These are phyloP conservation scores for Lasiodiplodia gonubiensis DNA, from an alignment of 2,329 filamentous ascomycete genomes.

Conservation along the genomic window DNA sequence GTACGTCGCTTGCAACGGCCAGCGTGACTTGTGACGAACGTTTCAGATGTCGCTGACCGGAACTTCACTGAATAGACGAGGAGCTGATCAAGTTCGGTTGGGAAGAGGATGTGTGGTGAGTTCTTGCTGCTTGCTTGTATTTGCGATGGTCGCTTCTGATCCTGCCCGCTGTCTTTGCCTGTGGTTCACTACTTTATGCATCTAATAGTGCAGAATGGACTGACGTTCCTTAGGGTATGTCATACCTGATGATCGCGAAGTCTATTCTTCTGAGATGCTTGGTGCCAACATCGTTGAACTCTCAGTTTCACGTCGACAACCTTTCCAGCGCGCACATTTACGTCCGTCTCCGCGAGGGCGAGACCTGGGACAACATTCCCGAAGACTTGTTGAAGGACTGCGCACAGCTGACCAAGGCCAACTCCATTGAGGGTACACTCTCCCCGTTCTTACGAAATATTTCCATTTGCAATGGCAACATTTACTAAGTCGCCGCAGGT, in stretches of 20 bases:
- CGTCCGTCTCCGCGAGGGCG: slow-evolving; percentile 77
- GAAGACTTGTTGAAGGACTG: slow-evolving; percentile 79
- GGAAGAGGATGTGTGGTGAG: slow-evolving; percentile 93
- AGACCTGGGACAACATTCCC: slow-evolving; percentile 84
- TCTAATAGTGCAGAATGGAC: neutral
- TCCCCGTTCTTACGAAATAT: neutral
- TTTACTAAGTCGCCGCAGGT: slow-evolving; percentile 57
- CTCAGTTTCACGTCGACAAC: slow-evolving; percentile 94
- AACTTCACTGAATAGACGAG: slow-evolving; percentile 70
- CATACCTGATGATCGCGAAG: neutral
- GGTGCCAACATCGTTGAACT: neutral
- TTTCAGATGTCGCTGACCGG: neutral
- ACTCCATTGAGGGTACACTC: slow-evolving; percentile 85
- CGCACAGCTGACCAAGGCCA: slow-evolving; percentile 97
- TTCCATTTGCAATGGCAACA: slow-evolving; percentile 26
- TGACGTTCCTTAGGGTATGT: slow-evolving; percentile 1
- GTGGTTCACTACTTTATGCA: neutral
- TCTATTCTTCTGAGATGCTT: neutral
- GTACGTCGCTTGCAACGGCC: slow-evolving; percentile 58
- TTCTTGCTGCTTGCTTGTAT: slow-evolving; percentile 26
- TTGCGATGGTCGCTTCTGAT: neutral
- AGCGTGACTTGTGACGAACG: neutral
- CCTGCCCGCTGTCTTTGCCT: neutral
- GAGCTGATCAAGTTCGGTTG: slow-evolving; percentile 93
- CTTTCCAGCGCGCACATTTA: slow-evolving; percentile 97